A percentile compares a stretch with the other conserved stretches of the same genome.
These are phyloP conservation scores for Diaporthe citri DNA, from an alignment of 2,329 filamentous ascomycete genomes.

Conservation along the genomic window DNA sequence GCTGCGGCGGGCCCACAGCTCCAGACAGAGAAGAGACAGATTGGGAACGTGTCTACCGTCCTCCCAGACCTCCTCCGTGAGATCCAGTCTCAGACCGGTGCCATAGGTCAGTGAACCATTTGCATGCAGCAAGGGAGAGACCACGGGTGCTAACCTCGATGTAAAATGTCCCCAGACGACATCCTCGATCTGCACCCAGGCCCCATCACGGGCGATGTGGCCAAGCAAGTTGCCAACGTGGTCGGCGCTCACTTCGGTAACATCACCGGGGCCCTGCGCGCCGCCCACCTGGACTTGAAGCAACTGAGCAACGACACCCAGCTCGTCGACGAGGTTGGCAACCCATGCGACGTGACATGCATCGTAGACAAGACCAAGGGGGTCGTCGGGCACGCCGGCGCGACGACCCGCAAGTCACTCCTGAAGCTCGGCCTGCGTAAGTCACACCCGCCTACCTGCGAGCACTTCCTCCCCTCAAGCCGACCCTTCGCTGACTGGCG, in stretches of 20 bases:
- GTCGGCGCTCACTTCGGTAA: neutral
- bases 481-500: neutral
- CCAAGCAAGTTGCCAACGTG: neutral
- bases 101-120: slow-evolving; percentile 22
- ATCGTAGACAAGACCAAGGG: neutral
- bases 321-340: slow-evolving; percentile 4
- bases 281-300: too few relatives aligned
- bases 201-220: neutral
- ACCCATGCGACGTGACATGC: neutral
- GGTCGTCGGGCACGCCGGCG: neutral
- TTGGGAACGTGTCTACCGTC: neutral
- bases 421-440: slow-evolving; percentile 21
- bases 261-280: neutral
- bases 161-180: too few relatives aligned
- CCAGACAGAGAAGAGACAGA: neutral
- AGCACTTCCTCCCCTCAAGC: too few relatives aligned
- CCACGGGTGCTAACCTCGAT: too few relatives aligned
- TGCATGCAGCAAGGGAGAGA: too few relatives aligned
- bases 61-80: neutral
- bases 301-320: neutral
- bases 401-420: neutral
- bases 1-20: neutral
- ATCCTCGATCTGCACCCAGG: neutral
- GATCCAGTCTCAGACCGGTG: neutral
- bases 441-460: too few relatives aligned